A percentile compares a stretch with the other conserved stretches of the same genome.
Conservation (phyloP, 2,329 filamentous ascomycete genomes). For the Colletotrichum destructivum region DNA sequence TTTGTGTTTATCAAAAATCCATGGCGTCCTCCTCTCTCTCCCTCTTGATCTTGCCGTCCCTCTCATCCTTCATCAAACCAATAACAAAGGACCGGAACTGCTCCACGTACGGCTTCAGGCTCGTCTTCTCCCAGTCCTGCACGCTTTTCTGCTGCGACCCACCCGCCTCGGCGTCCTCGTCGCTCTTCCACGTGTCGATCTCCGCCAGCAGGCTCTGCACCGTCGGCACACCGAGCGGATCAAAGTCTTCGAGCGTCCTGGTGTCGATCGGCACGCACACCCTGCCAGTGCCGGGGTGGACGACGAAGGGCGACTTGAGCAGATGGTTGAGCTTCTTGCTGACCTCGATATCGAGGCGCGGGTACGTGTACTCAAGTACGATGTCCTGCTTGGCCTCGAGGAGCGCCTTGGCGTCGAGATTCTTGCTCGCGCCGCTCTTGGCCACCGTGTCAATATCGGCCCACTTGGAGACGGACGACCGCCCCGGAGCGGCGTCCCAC, state of each 20-base stretch:
- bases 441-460: slow-evolving; percentile 91
- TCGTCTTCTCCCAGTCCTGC: slow-evolving; percentile 97
- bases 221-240: slow-evolving; percentile 90
- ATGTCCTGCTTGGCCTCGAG: slow-evolving; percentile 96
- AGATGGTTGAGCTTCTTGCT: slow-evolving; percentile 98
- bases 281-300: slow-evolving; percentile 93
- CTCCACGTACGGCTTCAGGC: slow-evolving; percentile 92
- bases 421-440: slow-evolving; percentile 79
- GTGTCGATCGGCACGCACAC: slow-evolving; percentile 97
- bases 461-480: slow-evolving; percentile 88
- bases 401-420: slow-evolving; percentile 80
- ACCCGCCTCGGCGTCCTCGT: slow-evolving; percentile 56
- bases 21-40: slow-evolving; percentile 68
- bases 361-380: slow-evolving; percentile 97
- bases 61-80: slow-evolving; percentile 82
- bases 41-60: slow-evolving; percentile 68
- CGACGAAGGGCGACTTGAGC: slow-evolving; percentile 96
- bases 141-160: slow-evolving; percentile 56
- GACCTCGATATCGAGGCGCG: slow-evolving; percentile 95
- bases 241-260: slow-evolving; percentile 81
- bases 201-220: slow-evolving; percentile 86
- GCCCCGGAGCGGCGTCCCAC: slow-evolving; percentile 87
- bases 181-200: slow-evolving; percentile 84
- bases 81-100: slow-evolving; percentile 88
- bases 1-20: slow-evolving; percentile 63